Base-by-base conservation (phyloP, 2,329 filamentous ascomycete species). In the Nectriaceae sp. region DNA sequence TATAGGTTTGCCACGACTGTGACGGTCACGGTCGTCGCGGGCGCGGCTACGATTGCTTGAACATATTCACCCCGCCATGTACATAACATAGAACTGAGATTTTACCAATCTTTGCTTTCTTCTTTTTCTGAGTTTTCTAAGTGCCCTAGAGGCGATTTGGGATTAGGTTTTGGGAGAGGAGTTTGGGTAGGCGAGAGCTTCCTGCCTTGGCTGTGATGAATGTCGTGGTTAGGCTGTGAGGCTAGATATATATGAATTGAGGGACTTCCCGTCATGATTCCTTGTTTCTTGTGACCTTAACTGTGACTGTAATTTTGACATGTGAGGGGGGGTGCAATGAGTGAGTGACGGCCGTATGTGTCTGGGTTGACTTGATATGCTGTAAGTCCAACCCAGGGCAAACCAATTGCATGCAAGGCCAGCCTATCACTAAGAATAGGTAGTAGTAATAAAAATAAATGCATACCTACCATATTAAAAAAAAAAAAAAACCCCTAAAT, bases 21-120 rank as follows among this genome's bases (percentile, higher is more conserved):
- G 11, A 50, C 55, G 8, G 45, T 46, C 31, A 62, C 61, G 4
- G 21, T 58, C 24, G 56, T 51, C 21, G 47, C 56, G 39, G 55
- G 54, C 13, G 49, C 44, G 37, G 46, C 45, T 46, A 20, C 37
- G 33, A 49, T 43, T 40, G 41, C 37, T 31, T 60, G 55, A 57
- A 53, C 45, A 56, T 55, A 46, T 24, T 16, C 41, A 36, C 45
- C 15, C 21, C 42, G 44, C 49, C 26, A 40, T 45, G 54, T 54
- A 57, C 50, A 60, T 59, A n/a, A 57, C 49, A 42, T 16, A 13
- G 42, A 19, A 26, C 40, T 36, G 41, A 40, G 36, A 36, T 24
- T 43, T 43, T 31, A 20, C 42, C 40, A 41, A 31, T 49, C 37
- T 42, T 40, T 47, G 35, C 39, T 16, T 47, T 52, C 55, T 52